A percentile compares a stretch with the other conserved stretches of the same genome.
phyloP scores from a whole-genome alignment of 2,329 filamentous ascomycete genomes.

The Xylaria sp. region DNA sequence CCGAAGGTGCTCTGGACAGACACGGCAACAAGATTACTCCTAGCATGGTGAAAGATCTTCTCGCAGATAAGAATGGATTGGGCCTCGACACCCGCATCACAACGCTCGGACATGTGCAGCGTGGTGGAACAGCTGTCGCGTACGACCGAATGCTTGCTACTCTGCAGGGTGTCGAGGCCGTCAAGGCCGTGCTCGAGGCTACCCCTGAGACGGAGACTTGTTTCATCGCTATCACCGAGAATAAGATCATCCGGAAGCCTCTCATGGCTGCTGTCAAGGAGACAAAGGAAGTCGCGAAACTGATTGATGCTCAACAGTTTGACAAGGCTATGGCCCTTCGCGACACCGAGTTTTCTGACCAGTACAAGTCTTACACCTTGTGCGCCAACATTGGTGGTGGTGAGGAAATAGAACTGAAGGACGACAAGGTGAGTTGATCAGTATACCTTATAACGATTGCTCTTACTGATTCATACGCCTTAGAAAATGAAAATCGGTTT shows the following conservation, averaged over 20 bases:
- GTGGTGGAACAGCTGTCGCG: conserved; percentile 84
- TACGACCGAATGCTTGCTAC: conserved; percentile 94
- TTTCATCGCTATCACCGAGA: conserved; percentile 94
- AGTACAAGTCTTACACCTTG: conserved; percentile 84
- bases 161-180: conserved; percentile 88
- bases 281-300: conserved; percentile 76
- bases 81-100: conserved; percentile 89
- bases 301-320: conserved; percentile 82
- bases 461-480: conserved; percentile 27
- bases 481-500: conserved; percentile 90
- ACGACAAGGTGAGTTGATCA: conserved; percentile 57
- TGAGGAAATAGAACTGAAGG: conserved; percentile 57
- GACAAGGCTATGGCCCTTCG: conserved; percentile 79
- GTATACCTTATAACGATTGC: neutral
- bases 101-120: conserved; percentile 93
- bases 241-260: conserved; percentile 89
- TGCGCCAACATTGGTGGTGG: conserved; percentile 79
- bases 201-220: conserved; percentile 85
- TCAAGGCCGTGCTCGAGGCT: conserved; percentile 83
- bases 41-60: conserved; percentile 75
- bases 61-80: conserved; percentile 71
- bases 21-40: conserved; percentile 79
- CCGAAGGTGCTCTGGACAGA: conserved; percentile 85
- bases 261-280: conserved; percentile 82
- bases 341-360: conserved; percentile 90